Evolutionary conservation across 1,139 yeast genomes (phyloP).

Genomic region (Lodderomyces pseudojiufengensis): DNA sequence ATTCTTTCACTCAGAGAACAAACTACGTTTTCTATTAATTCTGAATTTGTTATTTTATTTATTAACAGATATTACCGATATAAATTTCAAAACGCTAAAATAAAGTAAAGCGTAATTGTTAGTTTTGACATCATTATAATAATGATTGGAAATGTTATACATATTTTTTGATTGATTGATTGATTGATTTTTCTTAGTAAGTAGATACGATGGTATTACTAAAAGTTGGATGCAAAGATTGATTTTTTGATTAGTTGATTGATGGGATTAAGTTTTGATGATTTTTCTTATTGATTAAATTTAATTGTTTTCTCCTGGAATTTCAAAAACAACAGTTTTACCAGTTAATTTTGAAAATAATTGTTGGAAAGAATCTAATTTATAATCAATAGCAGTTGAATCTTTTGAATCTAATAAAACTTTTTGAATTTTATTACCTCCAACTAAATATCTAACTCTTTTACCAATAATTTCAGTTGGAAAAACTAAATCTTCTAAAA

Average conservation of each 20-base stretch:
- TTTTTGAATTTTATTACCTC: conserved; percentile 99
- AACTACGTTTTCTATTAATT: too few species aligned
- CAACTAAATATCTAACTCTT: conserved; percentile 99
- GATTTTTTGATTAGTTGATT: too few species aligned
- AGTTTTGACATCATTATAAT: background rate
- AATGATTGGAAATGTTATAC: background rate
- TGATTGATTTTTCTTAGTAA: too few species aligned
- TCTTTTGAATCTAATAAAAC: conserved; percentile 98
- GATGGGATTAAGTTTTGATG: too few species aligned
- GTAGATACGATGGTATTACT: too few species aligned
- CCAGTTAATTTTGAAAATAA: conserved; percentile 98
- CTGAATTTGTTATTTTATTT: background rate
- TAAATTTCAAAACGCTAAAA: too few species aligned
- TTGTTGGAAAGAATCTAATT: conserved; percentile 99
- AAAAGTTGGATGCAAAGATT: too few species aligned
- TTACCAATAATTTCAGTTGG: conserved; percentile 99
- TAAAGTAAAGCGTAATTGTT: too few species aligned
- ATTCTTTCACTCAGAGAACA: too few species aligned
- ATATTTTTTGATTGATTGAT: background rate
- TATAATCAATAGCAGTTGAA: conserved; percentile 95
- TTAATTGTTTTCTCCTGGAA: conserved; percentile 65
- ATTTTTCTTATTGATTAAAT: conserved; percentile 5
- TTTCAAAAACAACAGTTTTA: conserved; percentile 98
- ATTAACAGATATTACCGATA: background rate
- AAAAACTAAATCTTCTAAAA: conserved; percentile 98